Conservation (phyloP, 129 eudicot genomes). For the Flaveria brownii region DNA sequence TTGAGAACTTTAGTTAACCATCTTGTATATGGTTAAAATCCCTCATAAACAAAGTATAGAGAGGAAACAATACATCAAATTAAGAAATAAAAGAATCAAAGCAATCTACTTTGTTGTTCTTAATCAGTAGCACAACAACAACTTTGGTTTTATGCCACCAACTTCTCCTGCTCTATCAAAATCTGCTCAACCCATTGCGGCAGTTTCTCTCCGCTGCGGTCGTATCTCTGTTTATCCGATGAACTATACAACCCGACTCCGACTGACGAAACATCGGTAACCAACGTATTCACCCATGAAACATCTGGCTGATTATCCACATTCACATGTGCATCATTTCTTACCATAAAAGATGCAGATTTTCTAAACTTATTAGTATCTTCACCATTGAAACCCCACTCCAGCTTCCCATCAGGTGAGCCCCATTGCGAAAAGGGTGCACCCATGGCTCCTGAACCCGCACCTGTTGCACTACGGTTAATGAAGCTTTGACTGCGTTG, state of each 20-base stretch:
- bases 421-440: conserved; percentile 60
- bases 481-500: conserved; percentile 82
- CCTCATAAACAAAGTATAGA: background rate
- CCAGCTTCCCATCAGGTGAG: conserved; percentile 72
- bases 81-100: conserved; percentile 29
- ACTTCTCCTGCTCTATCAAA: conserved; percentile 77
- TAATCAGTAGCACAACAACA: background rate
- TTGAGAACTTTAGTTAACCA: background rate
- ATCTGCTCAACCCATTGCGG: conserved; percentile 77
- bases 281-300: conserved; percentile 84
- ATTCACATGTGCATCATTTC: conserved; percentile 43
- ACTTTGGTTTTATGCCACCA: conserved; percentile 53
- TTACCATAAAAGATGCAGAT: conserved; percentile 73
- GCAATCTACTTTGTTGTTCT: background rate
- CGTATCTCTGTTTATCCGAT: conserved; percentile 42
- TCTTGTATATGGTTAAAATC: background rate
- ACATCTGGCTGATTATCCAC: conserved; percentile 62
- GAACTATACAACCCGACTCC: conserved; percentile 51
- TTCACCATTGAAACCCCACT: conserved; percentile 74
- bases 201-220: conserved; percentile 36
- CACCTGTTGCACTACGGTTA: conserved; percentile 41
- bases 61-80: conserved; percentile 6
- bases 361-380: conserved; percentile 67
- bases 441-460: conserved; percentile 11
- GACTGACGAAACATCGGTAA: conserved; percentile 68